Evolutionary conservation across 2,329 filamentous ascomycete species (phyloP).

Genomic region (Coniella lustricola): DNA sequence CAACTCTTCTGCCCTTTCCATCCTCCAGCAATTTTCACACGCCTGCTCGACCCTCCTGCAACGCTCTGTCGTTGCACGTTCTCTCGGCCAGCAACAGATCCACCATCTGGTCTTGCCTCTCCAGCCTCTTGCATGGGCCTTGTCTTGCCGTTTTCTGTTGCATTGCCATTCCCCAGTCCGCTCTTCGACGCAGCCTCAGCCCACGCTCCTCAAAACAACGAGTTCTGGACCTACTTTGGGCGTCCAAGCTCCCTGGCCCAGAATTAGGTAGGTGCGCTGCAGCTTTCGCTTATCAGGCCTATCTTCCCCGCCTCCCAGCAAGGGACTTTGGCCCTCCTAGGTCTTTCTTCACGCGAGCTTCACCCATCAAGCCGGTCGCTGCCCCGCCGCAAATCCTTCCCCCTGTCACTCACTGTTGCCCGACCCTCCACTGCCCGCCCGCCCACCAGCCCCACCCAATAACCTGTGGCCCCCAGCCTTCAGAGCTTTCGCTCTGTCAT

Average conservation of each 20-base stretch:
- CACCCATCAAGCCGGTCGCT: constrained; percentile 4
- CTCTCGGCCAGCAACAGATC: too few species aligned
- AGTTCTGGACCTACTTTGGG: too few species aligned
- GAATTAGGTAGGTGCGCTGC: not conserved
- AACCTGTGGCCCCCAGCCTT: constrained; percentile 6
- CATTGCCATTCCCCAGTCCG: not conserved
- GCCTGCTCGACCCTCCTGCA: not conserved
- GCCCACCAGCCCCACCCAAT: constrained; percentile 7
- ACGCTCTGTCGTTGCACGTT: not conserved
- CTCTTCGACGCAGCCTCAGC: too few species aligned
- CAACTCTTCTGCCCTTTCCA: constrained; percentile 1
- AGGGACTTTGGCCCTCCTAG: constrained; percentile 1
- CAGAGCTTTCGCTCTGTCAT: constrained; percentile 9
- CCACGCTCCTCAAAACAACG: too few species aligned
- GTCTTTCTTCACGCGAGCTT: constrained; percentile 2
- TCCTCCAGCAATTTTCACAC: not conserved
- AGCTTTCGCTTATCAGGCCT: constrained; percentile 9
- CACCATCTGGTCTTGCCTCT: not conserved
- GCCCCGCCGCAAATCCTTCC: constrained; percentile 16
- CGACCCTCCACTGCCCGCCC: not conserved
- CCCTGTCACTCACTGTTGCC: constrained; percentile 9
- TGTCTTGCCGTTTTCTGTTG: not conserved
- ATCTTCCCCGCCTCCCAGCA: constrained; percentile 13
- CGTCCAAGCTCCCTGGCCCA: not conserved
- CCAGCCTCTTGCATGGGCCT: not conserved